Base-by-base conservation (phyloP, 2,329 filamentous ascomycete genomes). In the Diaporthe citriasiana region DNA sequence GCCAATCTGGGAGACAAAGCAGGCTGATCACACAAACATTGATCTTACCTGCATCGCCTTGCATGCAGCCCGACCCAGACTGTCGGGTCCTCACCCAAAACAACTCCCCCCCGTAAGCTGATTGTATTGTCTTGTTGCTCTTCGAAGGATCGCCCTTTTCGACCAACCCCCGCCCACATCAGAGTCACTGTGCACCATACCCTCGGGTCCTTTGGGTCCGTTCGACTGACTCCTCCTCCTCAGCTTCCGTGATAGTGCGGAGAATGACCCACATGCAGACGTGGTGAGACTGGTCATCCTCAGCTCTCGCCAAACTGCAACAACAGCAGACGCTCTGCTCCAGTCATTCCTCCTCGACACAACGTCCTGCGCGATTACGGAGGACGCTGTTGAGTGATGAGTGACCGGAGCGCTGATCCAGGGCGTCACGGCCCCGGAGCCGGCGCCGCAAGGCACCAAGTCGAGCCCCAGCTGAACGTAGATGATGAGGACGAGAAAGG, bases 31-130 rank as follows among this genome's bases (percentile, higher is more conserved):
- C 69, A 60, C 45, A 51, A 68, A 47, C 42, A 63, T 71, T 63
- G 56, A 60, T 63, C 70, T 71, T 50, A 71, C 70, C 33, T 53
- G 70, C 70, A 71, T 63, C 47, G 27, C 3, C 40, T 53, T 60
- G 63, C 63, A 68, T 68, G 63, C 47, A 68, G 63, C 13, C 47
- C n/a, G 70, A 71, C 70, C 70, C 70, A 71, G 47, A 71, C 70
- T 71, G 70, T 71, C 70, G 70, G 70, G 70, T 63, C 33, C 56
- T 33, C 57, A n/a, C 12, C 17, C 47, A 51, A 51, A 35, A 55
- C 25, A 22, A 22, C 45, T 22, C 45, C 19, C 45, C 45, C 30
- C 45, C 35, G 69, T 50, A 53, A 71, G 56, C 35, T 42, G 56
- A 53, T 40, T n/a, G 40, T 63, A n/a, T 13, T 40, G 45, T 50